phyloP scores from a whole-genome alignment of 1,284 basidiomycete species.

The Apiotrichum mycotoxinovorans region DNA sequence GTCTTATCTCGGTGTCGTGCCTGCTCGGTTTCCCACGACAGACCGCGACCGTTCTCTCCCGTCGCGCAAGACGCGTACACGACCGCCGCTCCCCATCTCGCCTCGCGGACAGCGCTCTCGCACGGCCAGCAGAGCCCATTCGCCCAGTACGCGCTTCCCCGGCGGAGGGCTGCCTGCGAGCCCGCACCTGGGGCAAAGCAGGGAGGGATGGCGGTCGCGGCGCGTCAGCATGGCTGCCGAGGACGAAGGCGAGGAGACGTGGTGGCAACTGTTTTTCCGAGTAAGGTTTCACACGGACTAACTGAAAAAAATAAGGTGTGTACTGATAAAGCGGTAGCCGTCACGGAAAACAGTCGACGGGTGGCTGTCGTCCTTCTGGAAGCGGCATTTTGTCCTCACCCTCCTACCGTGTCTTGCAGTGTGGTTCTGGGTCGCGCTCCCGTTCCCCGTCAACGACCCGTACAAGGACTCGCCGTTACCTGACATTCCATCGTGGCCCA shows the following conservation, averaged over 20 bases:
- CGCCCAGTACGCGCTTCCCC: slow-evolving; percentile 1
- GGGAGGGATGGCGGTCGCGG: slow-evolving; percentile 8
- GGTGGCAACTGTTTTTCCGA: slow-evolving; percentile 36
- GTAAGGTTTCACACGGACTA: slow-evolving; percentile 18
- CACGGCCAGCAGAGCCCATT: background rate
- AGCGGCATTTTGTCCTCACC: slow-evolving; percentile 53
- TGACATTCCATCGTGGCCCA: slow-evolving; percentile 45
- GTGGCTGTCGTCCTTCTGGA: slow-evolving; percentile 54
- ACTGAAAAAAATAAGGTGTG: too few species aligned
- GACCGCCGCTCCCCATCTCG: slow-evolving; percentile 15
- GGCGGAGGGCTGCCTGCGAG: background rate
- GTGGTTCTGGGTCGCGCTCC: slow-evolving; percentile 57
- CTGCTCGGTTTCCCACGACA: background rate
- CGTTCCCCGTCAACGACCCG: slow-evolving; percentile 56
- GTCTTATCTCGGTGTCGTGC: background rate
- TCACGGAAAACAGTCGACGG: slow-evolving; percentile 49
- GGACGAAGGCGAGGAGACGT: slow-evolving; percentile 21
- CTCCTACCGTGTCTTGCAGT: slow-evolving; percentile 53
- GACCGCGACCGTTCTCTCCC: slow-evolving; percentile 30
- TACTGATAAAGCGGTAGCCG: slow-evolving; percentile 28
- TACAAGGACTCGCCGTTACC: slow-evolving; percentile 46
- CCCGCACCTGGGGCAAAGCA: background rate
- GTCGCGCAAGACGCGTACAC: slow-evolving; percentile 22
- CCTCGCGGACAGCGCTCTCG: background rate
- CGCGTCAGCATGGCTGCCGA: slow-evolving; percentile 25